Base-by-base conservation (phyloP, 805 yeast genomes). In the Scheffersomyces lignosus region DNA sequence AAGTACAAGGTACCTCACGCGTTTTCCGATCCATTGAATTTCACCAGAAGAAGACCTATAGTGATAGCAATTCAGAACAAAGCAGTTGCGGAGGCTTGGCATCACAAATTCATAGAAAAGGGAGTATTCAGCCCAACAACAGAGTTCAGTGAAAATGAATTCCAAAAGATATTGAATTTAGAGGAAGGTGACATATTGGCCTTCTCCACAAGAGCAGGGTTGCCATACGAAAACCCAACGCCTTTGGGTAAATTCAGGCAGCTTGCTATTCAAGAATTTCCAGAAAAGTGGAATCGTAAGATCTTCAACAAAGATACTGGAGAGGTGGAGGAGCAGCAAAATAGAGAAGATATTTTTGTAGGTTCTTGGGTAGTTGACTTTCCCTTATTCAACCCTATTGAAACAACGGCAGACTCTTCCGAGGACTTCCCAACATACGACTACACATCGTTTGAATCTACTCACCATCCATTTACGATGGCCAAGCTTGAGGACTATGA, bases 381-480 rank as follows among this genome's bases (percentile, higher is more conserved):
- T 66, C 99, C 99, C 1, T 66, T 93, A 9, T 93, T 93, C 60
- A 83, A 82, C 40, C 99, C 99, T 0, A 54, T 62, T 4, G 90
- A 83, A 44, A 32, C 48, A 1, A 32, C 43, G 1, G 50, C 47
- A 3, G 46, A 32, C 3, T 20, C 37, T 3, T 44, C 34, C 1
- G 49, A 39, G 5, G 71, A 60, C 2, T 87, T 77, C 49, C 96
- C 97, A 2, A 45, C 33, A 1, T 91, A 88, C 54, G 75, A 78
- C 50, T 56, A 44, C 26, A 36, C 49, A 1, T 49, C 56, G 7
- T 71, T 70, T 33, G 79, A 74, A 27, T 77, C 98, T 0, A 90
- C 97, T 0, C 99, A 93, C 56, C 99, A 93, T 57, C 99, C 99
- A 4, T 93, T 93, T 64, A 93, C 99, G 0, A 93, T 93, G 98